Base-by-base conservation (phyloP, 345 rosid species). In the Citrus reticulata region DNA sequence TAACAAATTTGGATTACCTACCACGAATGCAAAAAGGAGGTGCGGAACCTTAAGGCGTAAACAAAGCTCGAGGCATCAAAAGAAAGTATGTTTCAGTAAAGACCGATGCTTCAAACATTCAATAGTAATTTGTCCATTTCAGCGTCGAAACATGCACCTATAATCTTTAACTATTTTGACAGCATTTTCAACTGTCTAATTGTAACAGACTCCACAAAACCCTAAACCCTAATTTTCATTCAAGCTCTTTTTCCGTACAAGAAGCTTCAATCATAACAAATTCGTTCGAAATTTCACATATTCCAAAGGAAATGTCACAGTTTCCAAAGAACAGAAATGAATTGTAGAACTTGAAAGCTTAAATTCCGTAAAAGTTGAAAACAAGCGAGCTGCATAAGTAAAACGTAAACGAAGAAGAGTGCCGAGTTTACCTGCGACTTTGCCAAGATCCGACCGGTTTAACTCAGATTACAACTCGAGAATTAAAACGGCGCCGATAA, bases 211-310 rank as follows among this genome's bases (percentile, higher is more conserved):
- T 40, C 61, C 32, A 7, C 79, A 81, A 82, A 84, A 79, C 81
- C 83, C 83, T 77, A 82, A 83, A 84, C 86, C 88, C 87, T 63
- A 72, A 68, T 10, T 78, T 42, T 72, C 39, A 42, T 70, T 57
- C 76, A 64, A 39, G 20, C 13, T 27, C 14, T 20, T 29, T n/a
- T 24, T 22, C n/a, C 7, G 24, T 4, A n/a, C 24, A 32, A 54
- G 19, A 11, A 11, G 58, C 60, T 35, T 68, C 66, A 49, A 6
- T 61, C 30, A 71, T 16, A 14, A 68, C 79, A 78, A 76, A 46
- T 46, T 46, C 51, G 9, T 27, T 22, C 57, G n/a, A 62, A 46
- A 7, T 46, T n/a, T 6, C 27, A 78, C 3, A 9, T 39, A 34
- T n/a, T 29, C 17, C 37, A 60, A 20, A 19, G 20, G 11, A 66